These are phyloP conservation scores for Phaseolus coccineus DNA, from an alignment of 331 rosid species.

Conservation along the genomic window DNA sequence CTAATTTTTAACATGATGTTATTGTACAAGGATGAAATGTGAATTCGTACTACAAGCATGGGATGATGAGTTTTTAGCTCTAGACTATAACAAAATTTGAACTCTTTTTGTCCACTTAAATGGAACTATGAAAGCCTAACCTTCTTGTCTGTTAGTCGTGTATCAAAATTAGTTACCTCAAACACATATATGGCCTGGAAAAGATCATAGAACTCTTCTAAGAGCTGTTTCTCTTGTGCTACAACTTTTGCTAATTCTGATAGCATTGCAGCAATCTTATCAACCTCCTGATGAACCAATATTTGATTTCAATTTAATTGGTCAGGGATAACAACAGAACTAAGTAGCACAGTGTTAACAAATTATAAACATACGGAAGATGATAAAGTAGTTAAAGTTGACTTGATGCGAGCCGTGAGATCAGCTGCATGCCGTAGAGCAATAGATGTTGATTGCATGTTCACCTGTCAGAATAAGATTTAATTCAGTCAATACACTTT, in stretches of 20 bases:
- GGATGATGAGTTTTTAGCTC: not conserved
- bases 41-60: not conserved
- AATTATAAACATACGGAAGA: conserved; percentile 51
- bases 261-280: conserved; percentile 52
- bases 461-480: conserved; percentile 52
- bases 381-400: conserved; percentile 50
- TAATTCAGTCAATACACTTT: not conserved
- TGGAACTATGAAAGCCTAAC: not conserved
- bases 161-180: conserved; percentile 57
- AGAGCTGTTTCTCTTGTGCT: conserved; percentile 69
- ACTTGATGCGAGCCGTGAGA: conserved; percentile 57
- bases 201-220: conserved; percentile 68
- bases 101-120: not conserved
- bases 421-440: conserved; percentile 59
- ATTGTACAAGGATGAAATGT: too few relatives aligned
- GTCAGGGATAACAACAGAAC: not conserved
- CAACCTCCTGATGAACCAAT: conserved; percentile 54
- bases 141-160: not conserved
- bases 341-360: not conserved
- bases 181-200: conserved; percentile 49
- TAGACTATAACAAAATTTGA: not conserved
- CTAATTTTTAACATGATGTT: too few relatives aligned
- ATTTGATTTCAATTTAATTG: conserved; percentile 16
- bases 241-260: conserved; percentile 73
- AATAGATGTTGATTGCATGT: conserved; percentile 47